Evolutionary conservation across 768 basidiomycete genomes (phyloP), one percentile per base, ranked within the genome.

Genomic region (Lactarius sanguifluus): DNA sequence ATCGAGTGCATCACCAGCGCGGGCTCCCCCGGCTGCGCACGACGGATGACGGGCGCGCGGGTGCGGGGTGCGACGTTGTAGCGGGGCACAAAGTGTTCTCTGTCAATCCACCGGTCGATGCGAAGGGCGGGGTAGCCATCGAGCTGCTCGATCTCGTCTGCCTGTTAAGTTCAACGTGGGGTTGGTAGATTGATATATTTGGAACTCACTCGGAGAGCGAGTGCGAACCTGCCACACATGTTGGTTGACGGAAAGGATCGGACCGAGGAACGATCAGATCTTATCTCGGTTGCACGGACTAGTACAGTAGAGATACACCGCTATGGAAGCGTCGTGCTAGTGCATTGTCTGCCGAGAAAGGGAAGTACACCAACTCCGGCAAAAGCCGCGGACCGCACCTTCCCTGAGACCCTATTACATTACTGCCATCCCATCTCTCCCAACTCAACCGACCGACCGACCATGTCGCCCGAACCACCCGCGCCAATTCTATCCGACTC

Each of bases 31-130:
- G 61, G 61, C 23, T 64, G 36, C 38, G 34, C 69, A 57, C 86
- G 83, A 34, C 81, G 78, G 38, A 96, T 79, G 41, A 96, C 90
- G 25, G 93, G 91, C 0, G 87, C 89, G 59, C 88, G 81, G 0
- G 90, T 84, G 55, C 88, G 88, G 0, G 94, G 94, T 1, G 94
- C 92, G 66, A 95, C 85, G 74, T 96, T 96, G 74, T 92, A 91
- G 62, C 92, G 69, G 16, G 82, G 82, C 47, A 85, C 72, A 63
- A 88, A 91, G 30, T 79, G 75, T 18, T 85, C 81, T 67, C 85
- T 79, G 63, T 85, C 79, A 20, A 87, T 75, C 89, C 90, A 90
- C 58, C 86, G 85, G 5, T 78, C 79, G 7, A 85, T 74, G 25
- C 79, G 70, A 13, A 71, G 56, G 1, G 85, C 72, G 38, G 77